Evolutionary conservation across 768 basidiomycete genomes (phyloP), one percentile per base, ranked within the genome.

Genomic region (Lactarius quietus): DNA sequence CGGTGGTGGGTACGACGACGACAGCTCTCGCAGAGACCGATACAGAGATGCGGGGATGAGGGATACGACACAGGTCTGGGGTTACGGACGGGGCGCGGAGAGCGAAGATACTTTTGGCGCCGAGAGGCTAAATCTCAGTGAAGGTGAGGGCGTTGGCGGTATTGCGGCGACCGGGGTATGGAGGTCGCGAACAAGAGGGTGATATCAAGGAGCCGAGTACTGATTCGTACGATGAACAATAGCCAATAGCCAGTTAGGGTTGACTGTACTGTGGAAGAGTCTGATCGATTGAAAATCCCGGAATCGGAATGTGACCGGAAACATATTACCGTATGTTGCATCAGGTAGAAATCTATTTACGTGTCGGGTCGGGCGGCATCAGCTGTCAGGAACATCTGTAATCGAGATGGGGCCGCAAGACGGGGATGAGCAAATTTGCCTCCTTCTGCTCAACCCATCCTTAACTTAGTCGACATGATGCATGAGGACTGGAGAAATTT

Each of bases 21-120:
- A 61, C 15, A 10, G 17, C 18, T 28, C 35, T 15, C 12, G 41
- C 41, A n/a, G 62, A 29, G 28, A n/a, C 28, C 33, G 20, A 18
- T 57, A 12, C 41, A 41, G 23, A 57, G 66, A 39, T 39, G 20
- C 15, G 38, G 36, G 18, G 39, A 60, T n/a, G 43, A 58, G 17
- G 60, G 26, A 28, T 57, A 62, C 33, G 51, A 57, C 28, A 75
- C 74, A 14, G n/a, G n/a, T n/a, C n/a, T n/a, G n/a, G n/a, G n/a
- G n/a, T n/a, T n/a, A n/a, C n/a, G n/a, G n/a, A n/a, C n/a, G n/a
- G n/a, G n/a, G n/a, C n/a, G n/a, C n/a, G n/a, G n/a, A n/a, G n/a
- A 69, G 73, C 61, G 72, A 78, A 35, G 82, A 84, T 56, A 84
- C 84, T 3, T 84, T 80, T 71, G 83, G 83, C 4, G 82, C 78